phyloP scores from a whole-genome alignment of 106 monocot species.

The Acorus gramineus region DNA sequence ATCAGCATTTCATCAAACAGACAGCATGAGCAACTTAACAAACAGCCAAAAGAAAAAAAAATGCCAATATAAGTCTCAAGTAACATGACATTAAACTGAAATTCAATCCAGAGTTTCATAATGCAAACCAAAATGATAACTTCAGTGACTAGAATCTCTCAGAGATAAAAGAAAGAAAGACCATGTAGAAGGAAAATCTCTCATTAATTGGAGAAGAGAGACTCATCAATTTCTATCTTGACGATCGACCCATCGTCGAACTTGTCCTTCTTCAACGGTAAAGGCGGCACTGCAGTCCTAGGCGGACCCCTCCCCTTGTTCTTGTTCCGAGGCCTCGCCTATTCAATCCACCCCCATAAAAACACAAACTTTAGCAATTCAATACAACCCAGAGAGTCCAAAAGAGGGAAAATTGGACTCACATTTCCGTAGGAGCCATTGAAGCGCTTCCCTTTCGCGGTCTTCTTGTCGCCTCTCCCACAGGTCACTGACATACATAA shows the following conservation, averaged over 20 bases:
- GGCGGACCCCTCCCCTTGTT: conserved; percentile 86
- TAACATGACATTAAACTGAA: no score
- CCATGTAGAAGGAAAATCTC: no score
- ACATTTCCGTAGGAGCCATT: conserved; percentile 91
- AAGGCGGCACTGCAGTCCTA: conserved; percentile 37
- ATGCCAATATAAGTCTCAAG: no score
- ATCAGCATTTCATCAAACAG: no score
- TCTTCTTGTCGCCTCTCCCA: conserved; percentile 94
- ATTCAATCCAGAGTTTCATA: no score
- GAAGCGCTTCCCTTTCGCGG: conserved; percentile 92
- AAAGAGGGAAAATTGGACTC: not conserved
- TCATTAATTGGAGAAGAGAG: conserved; percentile 22
- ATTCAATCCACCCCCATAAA: not conserved
- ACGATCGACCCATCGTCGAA: conserved; percentile 73
- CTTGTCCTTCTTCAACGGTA: conserved; percentile 65
- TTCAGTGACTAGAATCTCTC: no score
- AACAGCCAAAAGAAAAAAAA: no score
- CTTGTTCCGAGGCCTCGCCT: conserved; percentile 90
- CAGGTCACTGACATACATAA: conserved; percentile 44
- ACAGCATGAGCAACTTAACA: no score
- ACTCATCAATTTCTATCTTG: conserved; percentile 69
- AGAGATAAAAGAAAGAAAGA: no score
- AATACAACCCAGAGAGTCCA: not conserved
- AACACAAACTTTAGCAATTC: not conserved
- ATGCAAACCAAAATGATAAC: no score